Evolutionary conservation across 2,329 filamentous ascomycete species (phyloP), one percentile per base, ranked within the genome.

Genomic region (Fusarium ambrosium): DNA sequence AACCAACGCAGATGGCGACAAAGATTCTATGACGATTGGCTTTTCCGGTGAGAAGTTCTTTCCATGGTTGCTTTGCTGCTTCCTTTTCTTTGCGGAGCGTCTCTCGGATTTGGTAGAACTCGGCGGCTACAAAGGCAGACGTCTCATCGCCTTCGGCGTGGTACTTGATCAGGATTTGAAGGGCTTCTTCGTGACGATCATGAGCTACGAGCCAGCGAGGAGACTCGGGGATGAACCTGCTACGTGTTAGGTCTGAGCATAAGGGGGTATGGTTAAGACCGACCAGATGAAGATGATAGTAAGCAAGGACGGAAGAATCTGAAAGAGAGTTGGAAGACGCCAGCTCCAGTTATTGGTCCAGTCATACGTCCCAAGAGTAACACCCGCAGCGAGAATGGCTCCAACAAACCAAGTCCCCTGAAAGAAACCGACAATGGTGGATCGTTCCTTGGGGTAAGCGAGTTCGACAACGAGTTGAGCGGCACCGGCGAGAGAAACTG

Each of bases 281-380:
- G 5, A 39, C 55, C 55, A 58, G 34, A 58, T 37, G 9, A 27
- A 58, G 55, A 58, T 39, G 32, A 58, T 36, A 3, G 55, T 58
- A 18, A 58, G 32, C 13, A 58, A 13, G 1, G 62, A 67, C 1
- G 84, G 84, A 55, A 79, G 80, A 14, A 71, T 65, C 73, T 88
- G 86, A 5, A 89, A 79, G 11, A 87, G 79, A 13, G 85, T 87
- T 4, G 86, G 87, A 29, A 87, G 79, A 41, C 86, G 82, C 85
- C 86, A 88, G n/a, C 84, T 82, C 85, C 85, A 86, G 69, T 78
- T 79, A 65, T 69, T 82, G 10, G 68, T 32, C 43, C 83, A 82
- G 61, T 81, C 80, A 32, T 82, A 78, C 0, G 85, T 86, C 24
- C 84, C 84, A 60, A 82, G 86, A 13, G 84, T 85, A 18, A 70